These are phyloP conservation scores for Ganoderma multipileum DNA, from an alignment of 1,284 basidiomycete species.

Conservation along the genomic window DNA sequence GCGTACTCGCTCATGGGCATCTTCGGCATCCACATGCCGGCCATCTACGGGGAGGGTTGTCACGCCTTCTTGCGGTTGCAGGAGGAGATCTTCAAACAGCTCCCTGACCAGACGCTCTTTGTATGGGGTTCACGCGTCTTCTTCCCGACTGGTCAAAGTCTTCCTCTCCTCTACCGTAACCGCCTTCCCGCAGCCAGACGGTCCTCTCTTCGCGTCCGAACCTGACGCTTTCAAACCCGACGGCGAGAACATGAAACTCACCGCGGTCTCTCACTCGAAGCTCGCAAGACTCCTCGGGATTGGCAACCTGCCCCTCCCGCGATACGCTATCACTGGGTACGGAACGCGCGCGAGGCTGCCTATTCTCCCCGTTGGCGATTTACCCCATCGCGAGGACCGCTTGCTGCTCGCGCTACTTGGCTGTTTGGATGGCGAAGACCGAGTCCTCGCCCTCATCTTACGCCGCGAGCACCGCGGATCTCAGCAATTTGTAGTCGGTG, in stretches of 20 bases:
- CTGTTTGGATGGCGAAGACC: neutral
- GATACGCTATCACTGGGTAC: neutral
- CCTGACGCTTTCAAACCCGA: neutral
- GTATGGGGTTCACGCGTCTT: conserved; percentile 3
- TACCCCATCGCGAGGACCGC: neutral
- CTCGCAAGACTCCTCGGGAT: neutral
- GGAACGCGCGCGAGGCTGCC: conserved; percentile 4
- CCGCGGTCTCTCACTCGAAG: neutral
- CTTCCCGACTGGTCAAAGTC: neutral
- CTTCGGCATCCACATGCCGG: conserved; percentile 16
- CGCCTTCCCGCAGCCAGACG: neutral
- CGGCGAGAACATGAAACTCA: neutral
- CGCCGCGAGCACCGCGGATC: neutral
- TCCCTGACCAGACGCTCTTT: conserved; percentile 9
- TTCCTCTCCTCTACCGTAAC: neutral
- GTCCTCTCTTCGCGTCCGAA: neutral
- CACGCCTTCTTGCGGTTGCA: conserved; percentile 15
- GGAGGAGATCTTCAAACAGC: conserved; percentile 12
- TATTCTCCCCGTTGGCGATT: neutral
- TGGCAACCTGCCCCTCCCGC: conserved; percentile 1
- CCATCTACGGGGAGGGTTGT: conserved; percentile 14
- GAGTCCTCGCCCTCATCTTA: neutral
- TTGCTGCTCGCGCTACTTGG: neutral
- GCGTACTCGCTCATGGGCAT: conserved; percentile 15
- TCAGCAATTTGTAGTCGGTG: neutral